Evolutionary conservation across 139 green algal species (phyloP), one percentile per base, ranked within the genome.

Genomic region (Picocystis salinarum): DNA sequence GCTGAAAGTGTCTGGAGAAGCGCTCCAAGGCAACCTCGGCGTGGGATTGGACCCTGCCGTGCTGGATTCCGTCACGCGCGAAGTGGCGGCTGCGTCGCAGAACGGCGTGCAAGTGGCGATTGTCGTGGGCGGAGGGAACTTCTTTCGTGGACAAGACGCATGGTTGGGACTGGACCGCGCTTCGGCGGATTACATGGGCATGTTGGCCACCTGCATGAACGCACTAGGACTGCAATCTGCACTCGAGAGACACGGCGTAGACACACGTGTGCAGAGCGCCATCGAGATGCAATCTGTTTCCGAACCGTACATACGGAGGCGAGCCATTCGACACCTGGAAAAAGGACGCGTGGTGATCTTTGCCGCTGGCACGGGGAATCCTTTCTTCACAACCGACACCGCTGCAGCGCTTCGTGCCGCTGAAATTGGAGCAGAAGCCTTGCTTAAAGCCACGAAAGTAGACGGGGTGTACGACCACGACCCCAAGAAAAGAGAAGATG

Each of bases 161-260:
- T 81, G 75, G 59, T 62, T 73, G 18, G 75, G 70, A 2, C 58
- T 95, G 37, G 88, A 98, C 37, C 66, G 88, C 5, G 73, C 88
- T 3, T 89, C 74, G 15, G 88, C 81, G 2, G 88, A 98, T 55
- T 89, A 95, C 44, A 91, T 97, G 40, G 76, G 85, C 46, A 98
- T 98, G 88, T 71, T 98, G 23, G 88, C 88, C 0, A 98, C 88
- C 3, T 75, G 90, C 20, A 98, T 98, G 88, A 98, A 98, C 46
- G 74, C 85, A 2, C 61, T 98, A 15, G 77, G 71, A 40, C 55
- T 98, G 23, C 75, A 85, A 55, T 58, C 53, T 1, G 70, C 74
- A 7, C 48, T 90, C 10, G 77, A 90, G 50, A 39, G 22, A 19
- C 31, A 62, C 17, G 78, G 77, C 4, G 66, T 86, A 31, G 39